Percentiles rank a stretch among this genome's conserved stretches.
phyloP scores from a whole-genome alignment of 176 grass and related monocot genomes.

The Bolboschoenus planiculmis region DNA sequence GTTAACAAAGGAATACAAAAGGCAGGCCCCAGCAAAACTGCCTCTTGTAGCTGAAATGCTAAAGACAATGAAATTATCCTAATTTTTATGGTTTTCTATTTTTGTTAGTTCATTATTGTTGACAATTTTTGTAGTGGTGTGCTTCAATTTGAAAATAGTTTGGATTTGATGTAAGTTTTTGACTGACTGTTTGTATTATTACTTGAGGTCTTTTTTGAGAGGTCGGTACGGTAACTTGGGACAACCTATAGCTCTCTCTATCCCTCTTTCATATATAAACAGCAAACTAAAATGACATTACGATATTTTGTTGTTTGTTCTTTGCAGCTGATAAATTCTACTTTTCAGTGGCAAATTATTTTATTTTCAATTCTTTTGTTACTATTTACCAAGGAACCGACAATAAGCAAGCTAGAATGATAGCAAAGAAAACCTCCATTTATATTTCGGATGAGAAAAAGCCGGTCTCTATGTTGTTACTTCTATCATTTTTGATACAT shows the following conservation, averaged over 20 bases:
- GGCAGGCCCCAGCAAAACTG: slow-evolving; percentile 48
- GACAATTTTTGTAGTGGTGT: slow-evolving; percentile 1
- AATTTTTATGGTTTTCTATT: slow-evolving; percentile 16
- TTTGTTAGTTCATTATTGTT: slow-evolving; percentile 14
- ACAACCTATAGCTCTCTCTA: background rate
- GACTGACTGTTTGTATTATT: background rate
- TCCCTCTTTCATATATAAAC: background rate
- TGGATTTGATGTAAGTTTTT: background rate
- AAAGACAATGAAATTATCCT: slow-evolving; percentile 78
- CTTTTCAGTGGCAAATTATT: background rate
- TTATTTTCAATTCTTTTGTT: background rate
- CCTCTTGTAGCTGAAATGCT: slow-evolving; percentile 58
- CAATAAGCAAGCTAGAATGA: background rate
- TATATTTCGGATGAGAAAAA: background rate
- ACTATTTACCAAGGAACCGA: background rate
- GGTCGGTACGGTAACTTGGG: background rate
- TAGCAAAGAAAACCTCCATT: background rate
- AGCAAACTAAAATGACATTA: background rate
- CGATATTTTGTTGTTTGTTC: background rate
- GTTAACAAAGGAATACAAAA: slow-evolving; percentile 68
- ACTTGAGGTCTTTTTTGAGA: background rate
- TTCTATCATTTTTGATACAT: background rate
- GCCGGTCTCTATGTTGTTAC: background rate
- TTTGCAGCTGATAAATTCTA: background rate
- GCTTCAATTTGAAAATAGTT: background rate